phyloP scores from a whole-genome alignment of 305 asterid genomes.

The Stenogyne calaminthoides region DNA sequence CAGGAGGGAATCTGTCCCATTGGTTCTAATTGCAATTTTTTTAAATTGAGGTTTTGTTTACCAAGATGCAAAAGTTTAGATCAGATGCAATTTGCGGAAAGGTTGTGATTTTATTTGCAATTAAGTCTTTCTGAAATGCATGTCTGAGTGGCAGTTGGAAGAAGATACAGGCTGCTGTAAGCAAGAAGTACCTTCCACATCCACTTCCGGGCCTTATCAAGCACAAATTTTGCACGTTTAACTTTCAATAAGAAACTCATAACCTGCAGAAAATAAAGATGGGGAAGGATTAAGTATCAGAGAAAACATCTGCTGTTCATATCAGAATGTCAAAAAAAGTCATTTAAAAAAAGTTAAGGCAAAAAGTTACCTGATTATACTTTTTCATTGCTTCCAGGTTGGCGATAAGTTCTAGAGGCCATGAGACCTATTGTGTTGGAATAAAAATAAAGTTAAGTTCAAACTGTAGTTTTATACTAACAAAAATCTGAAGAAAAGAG shows the following conservation, averaged over 20 bases:
- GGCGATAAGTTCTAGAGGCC: slow-evolving; percentile 98
- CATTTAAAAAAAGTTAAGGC: too few relatives aligned
- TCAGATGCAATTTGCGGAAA: too few relatives aligned
- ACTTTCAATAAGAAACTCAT: slow-evolving; percentile 93
- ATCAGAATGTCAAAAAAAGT: slow-evolving; percentile 6
- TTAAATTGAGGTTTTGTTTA: too few relatives aligned
- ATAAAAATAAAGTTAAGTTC: slow-evolving; percentile 17
- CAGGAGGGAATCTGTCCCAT: too few relatives aligned
- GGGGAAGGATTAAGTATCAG: slow-evolving; percentile 20
- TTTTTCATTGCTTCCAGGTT: slow-evolving; percentile 88
- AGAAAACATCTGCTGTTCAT: slow-evolving; percentile 6
- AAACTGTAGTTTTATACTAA: slow-evolving; percentile 4
- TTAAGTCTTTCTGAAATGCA: not conserved
- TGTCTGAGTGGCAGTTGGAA: slow-evolving; percentile 10
- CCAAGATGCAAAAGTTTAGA: too few relatives aligned
- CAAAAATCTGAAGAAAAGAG: slow-evolving; percentile 25
- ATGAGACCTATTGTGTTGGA: slow-evolving; percentile 63
- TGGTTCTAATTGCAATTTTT: too few relatives aligned
- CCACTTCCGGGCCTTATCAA: slow-evolving; percentile 93
- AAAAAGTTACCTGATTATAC: slow-evolving; percentile 78
- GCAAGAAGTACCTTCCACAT: slow-evolving; percentile 87
- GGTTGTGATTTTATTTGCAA: too few relatives aligned
- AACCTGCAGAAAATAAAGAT: slow-evolving; percentile 54
- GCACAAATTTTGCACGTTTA: slow-evolving; percentile 92
- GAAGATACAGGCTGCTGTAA: slow-evolving; percentile 1